phyloP scores from a whole-genome alignment of 345 rosid genomes.

The Nephelium lappaceum region DNA sequence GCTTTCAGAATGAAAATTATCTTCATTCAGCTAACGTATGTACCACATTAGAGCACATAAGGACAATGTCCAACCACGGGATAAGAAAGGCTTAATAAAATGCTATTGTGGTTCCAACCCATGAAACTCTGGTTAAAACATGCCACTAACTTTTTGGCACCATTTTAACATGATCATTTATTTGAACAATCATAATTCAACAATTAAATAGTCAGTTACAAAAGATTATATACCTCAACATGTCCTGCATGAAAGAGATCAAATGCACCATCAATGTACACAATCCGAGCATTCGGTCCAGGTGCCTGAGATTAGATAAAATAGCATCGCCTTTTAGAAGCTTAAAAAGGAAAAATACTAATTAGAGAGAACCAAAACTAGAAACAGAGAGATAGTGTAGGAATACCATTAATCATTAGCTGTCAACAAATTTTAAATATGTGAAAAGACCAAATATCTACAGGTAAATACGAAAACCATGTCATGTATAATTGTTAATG shows the following conservation, averaged over 20 bases:
- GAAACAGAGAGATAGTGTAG: background rate
- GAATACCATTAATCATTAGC: background rate
- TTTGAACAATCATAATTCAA: constrained; percentile 2
- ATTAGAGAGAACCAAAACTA: background rate
- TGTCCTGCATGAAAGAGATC: constrained; percentile 99
- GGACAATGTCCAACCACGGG: background rate
- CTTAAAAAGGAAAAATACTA: background rate
- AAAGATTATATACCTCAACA: constrained; percentile 66
- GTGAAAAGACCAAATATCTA: background rate
- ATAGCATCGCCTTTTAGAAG: background rate
- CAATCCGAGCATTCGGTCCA: constrained; percentile 77
- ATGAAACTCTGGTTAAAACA: background rate
- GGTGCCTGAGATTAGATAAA: constrained; percentile 61
- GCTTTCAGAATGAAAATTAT: background rate
- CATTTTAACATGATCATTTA: background rate
- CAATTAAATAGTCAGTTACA: constrained; percentile 6
- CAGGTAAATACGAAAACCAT: background rate
- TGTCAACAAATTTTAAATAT: background rate
- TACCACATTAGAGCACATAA: background rate
- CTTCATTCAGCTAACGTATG: background rate
- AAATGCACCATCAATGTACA: constrained; percentile 95
- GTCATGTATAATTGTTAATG: background rate
- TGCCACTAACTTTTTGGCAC: background rate
- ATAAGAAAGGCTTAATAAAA: background rate
- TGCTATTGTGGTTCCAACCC: background rate